Evolutionary conservation across 257 asterid genomes (phyloP).

Genomic region (Solanum chilense): DNA sequence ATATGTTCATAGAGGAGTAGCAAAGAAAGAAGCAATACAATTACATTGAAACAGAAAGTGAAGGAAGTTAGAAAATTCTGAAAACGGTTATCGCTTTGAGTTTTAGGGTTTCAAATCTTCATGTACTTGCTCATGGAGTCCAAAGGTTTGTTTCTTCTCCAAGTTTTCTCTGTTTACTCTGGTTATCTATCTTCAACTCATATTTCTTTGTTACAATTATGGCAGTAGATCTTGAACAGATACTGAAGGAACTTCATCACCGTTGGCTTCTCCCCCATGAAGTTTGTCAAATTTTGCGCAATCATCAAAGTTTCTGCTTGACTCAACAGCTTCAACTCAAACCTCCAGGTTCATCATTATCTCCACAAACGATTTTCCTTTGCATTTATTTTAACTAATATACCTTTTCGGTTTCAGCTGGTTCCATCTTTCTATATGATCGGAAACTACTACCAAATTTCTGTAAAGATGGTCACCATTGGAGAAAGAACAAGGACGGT

Average conservation of each 20-base stretch:
- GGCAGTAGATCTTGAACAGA: background rate
- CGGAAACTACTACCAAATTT: conserved; percentile 10
- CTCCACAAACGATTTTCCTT: background rate
- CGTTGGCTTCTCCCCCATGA: conserved; percentile 19
- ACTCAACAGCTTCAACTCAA: conserved; percentile 4
- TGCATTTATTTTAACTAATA: background rate
- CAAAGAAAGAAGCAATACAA: background rate
- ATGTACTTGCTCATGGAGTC: background rate
- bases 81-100: background rate
- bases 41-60: background rate
- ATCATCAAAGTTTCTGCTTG: conserved; percentile 1
- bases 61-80: background rate
- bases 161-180: background rate
- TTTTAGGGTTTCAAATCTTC: background rate
- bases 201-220: background rate
- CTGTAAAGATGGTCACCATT: conserved; percentile 17
- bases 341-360: conserved; percentile 5
- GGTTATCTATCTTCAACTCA: background rate
- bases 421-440: conserved; percentile 18
- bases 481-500: conserved; percentile 25
- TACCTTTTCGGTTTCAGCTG: background rate
- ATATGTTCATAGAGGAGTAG: no score
- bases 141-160: background rate
- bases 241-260: conserved; percentile 9
- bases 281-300: conserved; percentile 12